These are phyloP conservation scores for Seminavis robusta DNA, from an alignment of 108 stramenopile species.

Conservation along the genomic window DNA sequence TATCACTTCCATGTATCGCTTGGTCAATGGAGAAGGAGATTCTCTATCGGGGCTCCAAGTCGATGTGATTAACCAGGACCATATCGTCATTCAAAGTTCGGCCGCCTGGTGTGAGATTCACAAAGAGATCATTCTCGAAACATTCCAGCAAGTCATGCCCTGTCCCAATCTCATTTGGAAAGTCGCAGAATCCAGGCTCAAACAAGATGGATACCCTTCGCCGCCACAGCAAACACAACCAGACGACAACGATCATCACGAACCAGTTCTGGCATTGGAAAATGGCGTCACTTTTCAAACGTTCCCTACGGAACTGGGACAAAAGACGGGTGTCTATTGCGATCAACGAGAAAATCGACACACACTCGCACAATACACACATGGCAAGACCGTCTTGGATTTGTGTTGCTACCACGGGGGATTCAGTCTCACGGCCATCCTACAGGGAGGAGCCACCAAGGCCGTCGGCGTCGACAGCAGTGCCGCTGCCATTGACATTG, in stretches of 20 bases:
- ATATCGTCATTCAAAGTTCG: constrained; percentile 81
- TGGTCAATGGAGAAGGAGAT: constrained; percentile 96
- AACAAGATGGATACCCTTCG: constrained; percentile 64
- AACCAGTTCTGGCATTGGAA: constrained; percentile 35
- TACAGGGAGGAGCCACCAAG: constrained; percentile 48
- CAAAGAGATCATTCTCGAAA: constrained; percentile 42
- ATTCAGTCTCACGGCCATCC: constrained; percentile 79
- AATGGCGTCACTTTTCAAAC: constrained; percentile 77
- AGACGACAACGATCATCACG: constrained; percentile 9
- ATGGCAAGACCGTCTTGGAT: constrained; percentile 76
- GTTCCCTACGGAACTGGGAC: constrained; percentile 58
- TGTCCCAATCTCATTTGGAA: constrained; percentile 67
- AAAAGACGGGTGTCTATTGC: constrained; percentile 97
- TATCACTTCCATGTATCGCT: constrained; percentile 79
- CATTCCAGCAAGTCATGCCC: constrained; percentile 33
- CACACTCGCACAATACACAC: constrained; percentile 46
- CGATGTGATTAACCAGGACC: constrained; percentile 74
- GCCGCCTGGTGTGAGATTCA: constrained; percentile 93
- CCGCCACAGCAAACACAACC: background rate
- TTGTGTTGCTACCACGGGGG: constrained; percentile 90
- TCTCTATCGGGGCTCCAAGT: constrained; percentile 86
- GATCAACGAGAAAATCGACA: constrained; percentile 93
- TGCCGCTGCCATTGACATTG: constrained; percentile 75
- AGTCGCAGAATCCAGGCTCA: constrained; percentile 58
- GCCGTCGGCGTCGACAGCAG: constrained; percentile 85